Conservation (phyloP, 1,284 basidiomycete genomes). For the Malassezia restricta region DNA sequence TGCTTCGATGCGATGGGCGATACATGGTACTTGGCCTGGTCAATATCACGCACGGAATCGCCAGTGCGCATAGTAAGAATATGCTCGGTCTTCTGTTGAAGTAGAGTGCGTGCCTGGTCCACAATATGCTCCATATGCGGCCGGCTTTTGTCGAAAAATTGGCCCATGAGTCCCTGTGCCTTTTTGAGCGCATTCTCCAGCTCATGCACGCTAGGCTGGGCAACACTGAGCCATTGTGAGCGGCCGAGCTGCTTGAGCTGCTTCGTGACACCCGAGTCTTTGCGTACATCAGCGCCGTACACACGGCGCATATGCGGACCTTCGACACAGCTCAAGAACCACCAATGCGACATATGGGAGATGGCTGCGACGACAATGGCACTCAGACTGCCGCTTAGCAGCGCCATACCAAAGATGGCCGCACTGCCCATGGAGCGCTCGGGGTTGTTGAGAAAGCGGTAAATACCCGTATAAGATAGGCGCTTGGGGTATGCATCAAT, state of each 20-base stretch:
- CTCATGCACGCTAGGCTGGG: conserved; percentile 60
- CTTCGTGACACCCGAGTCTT: conserved; percentile 91
- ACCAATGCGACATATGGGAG: conserved; percentile 56
- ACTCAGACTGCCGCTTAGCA: conserved; percentile 78
- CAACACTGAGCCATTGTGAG: conserved; percentile 52
- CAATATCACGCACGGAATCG: conserved; percentile 25
- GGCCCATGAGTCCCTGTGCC: conserved; percentile 76
- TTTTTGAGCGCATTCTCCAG: conserved; percentile 85
- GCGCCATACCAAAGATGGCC: conserved; percentile 79
- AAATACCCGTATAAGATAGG: conserved; percentile 90
- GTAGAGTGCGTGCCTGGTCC: conserved; percentile 75
- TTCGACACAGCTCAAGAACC: conserved; percentile 45
- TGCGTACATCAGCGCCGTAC: conserved; percentile 73
- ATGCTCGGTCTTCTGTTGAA: conserved; percentile 79
- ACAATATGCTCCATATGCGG: conserved; percentile 49
- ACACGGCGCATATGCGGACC: conserved; percentile 90
- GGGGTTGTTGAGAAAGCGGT: conserved; percentile 82
- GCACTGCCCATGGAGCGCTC: conserved; percentile 80
- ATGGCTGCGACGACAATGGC: conserved; percentile 73
- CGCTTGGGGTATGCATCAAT: conserved; percentile 75
- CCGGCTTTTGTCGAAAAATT: conserved; percentile 62
- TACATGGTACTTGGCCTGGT: conserved; percentile 23
- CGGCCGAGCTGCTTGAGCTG: conserved; percentile 63
- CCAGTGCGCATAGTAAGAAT: conserved; percentile 30
- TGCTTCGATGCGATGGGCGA: background rate